Evolutionary conservation across 495 filamentous ascomycete species (phyloP).

Genomic region (Penicillium egyptiacum): DNA sequence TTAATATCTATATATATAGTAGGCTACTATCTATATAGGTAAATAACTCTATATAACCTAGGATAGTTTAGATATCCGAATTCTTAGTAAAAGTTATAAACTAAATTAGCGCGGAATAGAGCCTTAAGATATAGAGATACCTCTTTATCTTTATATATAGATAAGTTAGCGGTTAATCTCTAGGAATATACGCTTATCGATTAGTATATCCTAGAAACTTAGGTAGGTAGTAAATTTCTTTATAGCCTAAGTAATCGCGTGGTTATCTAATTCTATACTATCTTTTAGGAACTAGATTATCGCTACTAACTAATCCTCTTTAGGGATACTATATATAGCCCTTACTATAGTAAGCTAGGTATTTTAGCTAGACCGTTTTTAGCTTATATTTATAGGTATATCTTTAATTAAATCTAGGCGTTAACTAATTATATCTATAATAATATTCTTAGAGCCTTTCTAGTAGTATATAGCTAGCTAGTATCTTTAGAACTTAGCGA

Average conservation of each 20-base stretch:
- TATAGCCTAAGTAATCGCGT: neutral
- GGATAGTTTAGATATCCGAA: slow-evolving; percentile 4
- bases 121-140: neutral
- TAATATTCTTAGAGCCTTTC: too few species aligned
- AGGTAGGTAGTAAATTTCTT: neutral
- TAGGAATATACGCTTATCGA: neutral
- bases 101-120: neutral
- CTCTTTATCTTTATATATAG: slow-evolving; percentile 5
- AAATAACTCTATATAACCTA: neutral
- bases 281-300: neutral
- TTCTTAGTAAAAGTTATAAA: slow-evolving; percentile 4
- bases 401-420: too few species aligned
- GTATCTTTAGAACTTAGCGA: too few species aligned
- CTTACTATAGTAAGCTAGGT: neutral
- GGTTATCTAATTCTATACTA: neutral
- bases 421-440: too few species aligned
- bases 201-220: neutral
- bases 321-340: neutral
- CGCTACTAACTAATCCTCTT: neutral
- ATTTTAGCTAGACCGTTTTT: neutral
- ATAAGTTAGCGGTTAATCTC: neutral
- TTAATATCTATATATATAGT: slow-evolving; percentile 5
- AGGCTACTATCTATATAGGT: neutral
- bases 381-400: too few species aligned
- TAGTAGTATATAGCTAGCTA: too few species aligned